A percentile compares a stretch with the other conserved stretches of the same genome.
Conservation (phyloP, 768 basidiomycete species). For the Podaxis carcinomalis region DNA sequence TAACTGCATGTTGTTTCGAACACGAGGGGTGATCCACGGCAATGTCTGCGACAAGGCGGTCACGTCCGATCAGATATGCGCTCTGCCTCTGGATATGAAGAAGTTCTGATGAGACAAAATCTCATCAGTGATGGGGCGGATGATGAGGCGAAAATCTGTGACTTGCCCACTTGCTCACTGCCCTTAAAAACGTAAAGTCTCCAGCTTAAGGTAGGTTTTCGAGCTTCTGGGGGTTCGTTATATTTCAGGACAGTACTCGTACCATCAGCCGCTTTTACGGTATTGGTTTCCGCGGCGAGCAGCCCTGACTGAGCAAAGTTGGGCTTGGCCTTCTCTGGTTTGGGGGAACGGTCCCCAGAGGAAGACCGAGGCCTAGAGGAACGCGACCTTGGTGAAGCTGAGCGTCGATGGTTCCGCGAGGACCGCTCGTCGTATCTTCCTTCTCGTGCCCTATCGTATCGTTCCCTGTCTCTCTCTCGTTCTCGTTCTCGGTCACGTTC, state of each 20-base stretch:
- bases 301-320: constrained; percentile 88
- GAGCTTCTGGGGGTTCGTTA: constrained; percentile 96
- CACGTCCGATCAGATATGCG: constrained; percentile 90
- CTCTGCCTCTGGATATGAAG: constrained; percentile 93
- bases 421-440: constrained; percentile 24
- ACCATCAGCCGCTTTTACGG: constrained; percentile 72
- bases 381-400: constrained; percentile 57
- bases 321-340: constrained; percentile 64
- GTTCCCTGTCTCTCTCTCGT: constrained; percentile 38
- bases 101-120: constrained; percentile 52
- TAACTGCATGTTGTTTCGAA: constrained; percentile 96
- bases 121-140: background rate
- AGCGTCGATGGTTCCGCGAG: constrained; percentile 37
- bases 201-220: constrained; percentile 89
- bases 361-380: constrained; percentile 39
- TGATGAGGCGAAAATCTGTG: background rate
- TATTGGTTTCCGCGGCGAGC: constrained; percentile 95
- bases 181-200: constrained; percentile 98
- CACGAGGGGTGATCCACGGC: constrained; percentile 93
- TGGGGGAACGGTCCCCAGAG: constrained; percentile 24
- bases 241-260: constrained; percentile 87
- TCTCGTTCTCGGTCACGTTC: constrained; percentile 39
- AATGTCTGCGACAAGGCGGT: constrained; percentile 82
- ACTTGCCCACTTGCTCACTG: constrained; percentile 84
- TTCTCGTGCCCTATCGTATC: constrained; percentile 30